A percentile compares a stretch with the other conserved stretches of the same genome.
phyloP scores from a whole-genome alignment of 2,329 filamentous ascomycete species.

The Diaporthe sp. region DNA sequence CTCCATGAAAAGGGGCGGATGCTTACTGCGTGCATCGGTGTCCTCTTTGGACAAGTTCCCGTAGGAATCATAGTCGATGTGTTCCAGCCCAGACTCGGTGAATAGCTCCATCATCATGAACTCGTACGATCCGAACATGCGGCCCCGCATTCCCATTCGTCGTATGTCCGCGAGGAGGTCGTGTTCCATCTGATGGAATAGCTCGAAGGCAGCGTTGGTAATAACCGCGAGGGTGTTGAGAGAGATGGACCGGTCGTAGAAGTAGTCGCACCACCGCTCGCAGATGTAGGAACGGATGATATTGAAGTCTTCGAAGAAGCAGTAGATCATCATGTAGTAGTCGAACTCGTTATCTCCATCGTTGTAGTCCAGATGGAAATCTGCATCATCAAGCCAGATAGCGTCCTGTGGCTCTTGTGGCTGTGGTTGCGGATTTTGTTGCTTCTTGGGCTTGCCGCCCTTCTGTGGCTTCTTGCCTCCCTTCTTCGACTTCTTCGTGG shows the following conservation, averaged over 20 bases:
- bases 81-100: not conserved
- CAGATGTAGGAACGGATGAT: not conserved
- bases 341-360: not conserved
- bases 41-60: no score
- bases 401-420: not conserved
- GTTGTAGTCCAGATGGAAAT: not conserved
- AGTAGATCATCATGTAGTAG: not conserved
- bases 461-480: not conserved
- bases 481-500: not conserved
- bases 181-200: not conserved
- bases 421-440: not conserved
- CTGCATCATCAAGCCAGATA: not conserved
- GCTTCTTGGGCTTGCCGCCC: not conserved
- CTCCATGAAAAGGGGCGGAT: no score
- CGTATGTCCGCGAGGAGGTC: not conserved
- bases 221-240: not conserved
- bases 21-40: no score
- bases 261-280: not conserved
- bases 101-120: not conserved
- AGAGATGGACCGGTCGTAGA: not conserved
- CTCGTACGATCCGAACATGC: not conserved
- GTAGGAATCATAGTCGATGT: not conserved
- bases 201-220: not conserved
- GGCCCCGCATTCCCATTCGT: not conserved
- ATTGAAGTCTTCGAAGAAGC: not conserved